Evolutionary conservation across 2,329 filamentous ascomycete genomes (phyloP), one percentile per base, ranked within the genome.

Genomic region (Myrmaecium sp.): DNA sequence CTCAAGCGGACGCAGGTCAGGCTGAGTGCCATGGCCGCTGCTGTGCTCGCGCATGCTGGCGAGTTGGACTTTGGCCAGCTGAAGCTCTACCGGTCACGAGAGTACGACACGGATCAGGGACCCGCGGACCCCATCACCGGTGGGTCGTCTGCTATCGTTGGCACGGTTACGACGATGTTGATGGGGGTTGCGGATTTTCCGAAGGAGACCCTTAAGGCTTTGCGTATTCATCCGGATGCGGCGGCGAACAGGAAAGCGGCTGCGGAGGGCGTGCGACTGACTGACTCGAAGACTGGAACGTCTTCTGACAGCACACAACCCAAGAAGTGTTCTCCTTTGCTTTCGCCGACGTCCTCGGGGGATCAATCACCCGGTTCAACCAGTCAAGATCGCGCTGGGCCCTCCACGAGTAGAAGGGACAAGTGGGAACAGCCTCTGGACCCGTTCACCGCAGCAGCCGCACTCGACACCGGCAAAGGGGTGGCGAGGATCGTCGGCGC

Each of bases 121-220:
- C 51, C 52, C 11, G 46, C 41, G 39, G 52, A 55, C 30, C 52
- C 52, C 5, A 31, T 55, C 11, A 46, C 49, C 15, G 52, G 52
- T 26, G 78, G 72, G 10, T 73, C 81, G 1, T 69, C 71, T 23
- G 80, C 83, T 0, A 53, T 94, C 1, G 58, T 92, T n/a, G 77
- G 78, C 5, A 86, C 84, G n/a, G 60, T 89, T 24, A 73, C 76
- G 14, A 76, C 68, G 20, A 74, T 94, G 30, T 69, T 79, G 41
- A 77, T 91, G 66, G 80, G 81, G 1, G 63, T 92, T 21, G 79
- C 79, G 1, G 82, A 92, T 41, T 58, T 74, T 23, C 69, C 69
- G 0, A 55, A 61, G 10, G 63, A 69, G 23, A 59, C 70, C 4
- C 42, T 66, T 23, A 60, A 59, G 34, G 48, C 58, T 5, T 42